phyloP scores from a whole-genome alignment of 345 rosid genomes.

The Microcos paniculata region DNA sequence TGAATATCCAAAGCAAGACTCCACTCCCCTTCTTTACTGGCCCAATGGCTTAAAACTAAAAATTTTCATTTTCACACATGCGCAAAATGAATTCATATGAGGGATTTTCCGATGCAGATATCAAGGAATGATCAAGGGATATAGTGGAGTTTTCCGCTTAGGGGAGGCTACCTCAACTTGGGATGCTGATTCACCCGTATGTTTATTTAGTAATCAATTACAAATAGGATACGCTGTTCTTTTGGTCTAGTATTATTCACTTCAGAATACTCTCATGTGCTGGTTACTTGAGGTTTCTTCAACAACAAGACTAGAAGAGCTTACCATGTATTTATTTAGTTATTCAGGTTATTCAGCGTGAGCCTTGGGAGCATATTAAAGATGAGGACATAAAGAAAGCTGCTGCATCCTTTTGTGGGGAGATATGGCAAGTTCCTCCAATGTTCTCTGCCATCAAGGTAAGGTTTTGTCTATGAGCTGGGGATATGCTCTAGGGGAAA shows the following conservation, averaged over 20 bases:
- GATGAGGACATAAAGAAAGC: constrained; percentile 78
- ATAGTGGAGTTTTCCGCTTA: constrained; percentile 88
- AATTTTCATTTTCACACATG: constrained; percentile 1
- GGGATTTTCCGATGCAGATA: constrained; percentile 47
- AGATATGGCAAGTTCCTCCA: constrained; percentile 99
- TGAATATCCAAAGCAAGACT: not conserved
- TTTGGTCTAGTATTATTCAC: not conserved
- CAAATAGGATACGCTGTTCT: constrained; percentile 4
- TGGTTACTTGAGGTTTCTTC: not conserved
- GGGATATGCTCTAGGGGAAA: not conserved
- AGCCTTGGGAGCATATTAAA: constrained; percentile 95
- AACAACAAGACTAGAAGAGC: not conserved
- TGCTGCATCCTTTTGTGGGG: constrained; percentile 76
- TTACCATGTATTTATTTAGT: constrained; percentile 6
- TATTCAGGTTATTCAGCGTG: constrained; percentile 83
- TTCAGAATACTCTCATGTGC: not conserved
- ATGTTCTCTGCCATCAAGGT: constrained; percentile 99
- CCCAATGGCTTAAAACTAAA: not conserved
- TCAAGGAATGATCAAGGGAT: constrained; percentile 91
- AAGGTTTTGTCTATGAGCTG: not conserved
- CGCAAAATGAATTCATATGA: not conserved
- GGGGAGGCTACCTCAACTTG: constrained; percentile 98
- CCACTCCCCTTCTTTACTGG: not conserved
- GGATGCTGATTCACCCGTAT: constrained; percentile 97
- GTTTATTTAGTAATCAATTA: constrained; percentile 19